Conservation (phyloP, 2,329 filamentous ascomycete species). For the Colletotrichum gigasporum region DNA sequence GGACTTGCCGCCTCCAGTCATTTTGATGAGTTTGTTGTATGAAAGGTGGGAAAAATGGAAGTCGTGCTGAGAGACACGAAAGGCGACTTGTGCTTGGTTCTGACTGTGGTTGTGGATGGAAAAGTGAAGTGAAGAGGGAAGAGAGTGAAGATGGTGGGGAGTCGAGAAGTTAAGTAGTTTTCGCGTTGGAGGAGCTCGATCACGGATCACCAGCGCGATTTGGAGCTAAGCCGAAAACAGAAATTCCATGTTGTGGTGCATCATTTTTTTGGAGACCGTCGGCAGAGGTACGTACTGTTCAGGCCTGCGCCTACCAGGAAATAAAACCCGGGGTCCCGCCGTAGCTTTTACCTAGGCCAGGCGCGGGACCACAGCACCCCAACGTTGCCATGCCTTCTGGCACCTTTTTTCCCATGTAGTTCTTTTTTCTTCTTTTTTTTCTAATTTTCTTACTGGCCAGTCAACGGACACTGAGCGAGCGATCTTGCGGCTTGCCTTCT, state of each 20-base stretch:
- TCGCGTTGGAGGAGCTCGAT: slow-evolving; percentile 52
- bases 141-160: slow-evolving; percentile 52
- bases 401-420: no score
- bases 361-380: neutral
- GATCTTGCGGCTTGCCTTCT: no score
- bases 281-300: slow-evolving; percentile 18
- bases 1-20: slow-evolving; percentile 99
- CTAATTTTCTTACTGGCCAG: slow-evolving; percentile 1
- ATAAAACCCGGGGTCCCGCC: slow-evolving; percentile 21
- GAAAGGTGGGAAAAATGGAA: slow-evolving; percentile 36
- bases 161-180: slow-evolving; percentile 66
- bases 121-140: slow-evolving; percentile 42
- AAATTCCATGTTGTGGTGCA: slow-evolving; percentile 30
- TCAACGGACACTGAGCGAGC: neutral
- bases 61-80: slow-evolving; percentile 6
- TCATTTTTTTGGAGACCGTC: slow-evolving; percentile 17
- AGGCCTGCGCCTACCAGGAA: slow-evolving; percentile 3
- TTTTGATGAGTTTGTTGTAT: slow-evolving; percentile 71
- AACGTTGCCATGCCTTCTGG: neutral
- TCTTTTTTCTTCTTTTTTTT: neutral
- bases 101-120: slow-evolving; percentile 38
- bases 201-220: slow-evolving; percentile 58
- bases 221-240: slow-evolving; percentile 39
- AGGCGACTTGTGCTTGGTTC: slow-evolving; percentile 30
- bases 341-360: neutral